Base-by-base conservation (phyloP, 495 filamentous ascomycete species). In the Aspergillus nanangensis region DNA sequence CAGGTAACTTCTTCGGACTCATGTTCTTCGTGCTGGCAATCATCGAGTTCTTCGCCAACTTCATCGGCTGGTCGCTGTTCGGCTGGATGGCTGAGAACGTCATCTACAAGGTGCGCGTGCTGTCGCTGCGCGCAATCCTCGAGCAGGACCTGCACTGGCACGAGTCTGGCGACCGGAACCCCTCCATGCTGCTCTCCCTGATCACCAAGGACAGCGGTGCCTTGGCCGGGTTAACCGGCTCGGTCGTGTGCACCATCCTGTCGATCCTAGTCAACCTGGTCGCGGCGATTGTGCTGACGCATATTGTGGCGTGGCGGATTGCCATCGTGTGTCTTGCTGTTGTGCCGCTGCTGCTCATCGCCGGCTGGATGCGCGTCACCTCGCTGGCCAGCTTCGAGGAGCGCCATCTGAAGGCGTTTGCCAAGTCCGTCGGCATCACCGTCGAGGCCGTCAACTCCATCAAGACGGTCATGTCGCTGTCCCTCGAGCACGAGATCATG, bases 11-110 rank as follows among this genome's bases (percentile, higher is more conserved):
- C 48, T 78, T 58, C 32, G 74, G 73, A 1, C 60, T 78, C 5
- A 70, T 80, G 65, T 77, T 80, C 58, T 79, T 80, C 42, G 58
- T 78, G n/a, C 56, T 80, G 5, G 70, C 75, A 0, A 59, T 80
- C 8, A 67, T 74, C 35, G 76, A 73, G 27, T 71, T 81, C 42
- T 66, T 75, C 32, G 75, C 75, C 5, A 77, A 81, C 51, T n/a
- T 72, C 2, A 63, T 67, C 37, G 71, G 67, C 47, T 72, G 74
- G 56, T 63, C 69, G 8, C 61, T 62, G 8, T 77, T 80, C 38
- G 77, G 77, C 5, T 65, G 67, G 53, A 64, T 76, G 3, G 71
- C 76, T 3, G 77, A 79, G 53, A 72, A 77, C 22, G 57, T 79
- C n/a, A 65, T 78, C 3, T 70, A 70, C 44, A 62, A 67, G 5